A percentile compares a stretch with the other conserved stretches of the same genome.
phyloP scores from a whole-genome alignment of 257 asterid species.

The Gardenia jasminoides region DNA sequence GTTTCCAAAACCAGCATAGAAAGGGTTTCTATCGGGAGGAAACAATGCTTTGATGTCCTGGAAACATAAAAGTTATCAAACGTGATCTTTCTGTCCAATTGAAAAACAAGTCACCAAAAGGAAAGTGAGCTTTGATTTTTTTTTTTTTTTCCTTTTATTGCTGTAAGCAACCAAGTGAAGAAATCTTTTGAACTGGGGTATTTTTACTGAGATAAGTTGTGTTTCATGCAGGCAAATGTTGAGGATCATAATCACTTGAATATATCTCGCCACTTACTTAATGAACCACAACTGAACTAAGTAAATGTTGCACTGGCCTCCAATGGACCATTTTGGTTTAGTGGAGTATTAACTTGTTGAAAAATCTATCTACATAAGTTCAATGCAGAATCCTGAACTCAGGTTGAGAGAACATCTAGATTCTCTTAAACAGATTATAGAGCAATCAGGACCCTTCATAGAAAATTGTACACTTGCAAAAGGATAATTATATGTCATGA shows the following conservation, averaged over 20 bases:
- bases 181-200: neutral
- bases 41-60: slow-evolving; percentile 82
- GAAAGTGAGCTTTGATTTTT: neutral
- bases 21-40: slow-evolving; percentile 80
- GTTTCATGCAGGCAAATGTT: neutral
- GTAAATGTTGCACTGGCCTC: neutral
- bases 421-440: neutral
- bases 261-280: neutral
- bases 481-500: neutral
- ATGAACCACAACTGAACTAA: neutral
- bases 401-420: neutral
- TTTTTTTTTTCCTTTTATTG: neutral
- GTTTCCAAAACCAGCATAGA: slow-evolving; percentile 98
- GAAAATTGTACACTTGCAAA: neutral
- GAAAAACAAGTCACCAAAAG: neutral
- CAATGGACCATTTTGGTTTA: neutral
- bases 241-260: neutral
- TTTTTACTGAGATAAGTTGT: neutral
- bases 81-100: neutral
- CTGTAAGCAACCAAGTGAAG: neutral
- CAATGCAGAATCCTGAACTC: neutral
- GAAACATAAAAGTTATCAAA: neutral
- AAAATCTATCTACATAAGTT: neutral
- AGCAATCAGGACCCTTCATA: neutral
- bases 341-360: neutral